These are phyloP conservation scores for Capillidium heterosporum DNA, from an alignment of 371 early-diverging fungal genomes.

Conservation along the genomic window DNA sequence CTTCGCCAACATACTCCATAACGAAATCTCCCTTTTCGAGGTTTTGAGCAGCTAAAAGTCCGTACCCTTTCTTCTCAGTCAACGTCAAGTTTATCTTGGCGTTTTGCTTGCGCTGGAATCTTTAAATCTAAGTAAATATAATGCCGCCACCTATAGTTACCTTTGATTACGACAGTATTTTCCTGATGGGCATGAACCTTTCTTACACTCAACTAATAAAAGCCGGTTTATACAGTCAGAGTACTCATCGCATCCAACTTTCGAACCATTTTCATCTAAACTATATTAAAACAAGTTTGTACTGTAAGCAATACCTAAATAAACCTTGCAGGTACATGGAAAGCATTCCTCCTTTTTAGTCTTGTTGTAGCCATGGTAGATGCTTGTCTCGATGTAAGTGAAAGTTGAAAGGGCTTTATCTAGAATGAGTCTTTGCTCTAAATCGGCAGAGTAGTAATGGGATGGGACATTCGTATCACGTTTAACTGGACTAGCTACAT, in stretches of 20 bases:
- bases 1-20: slow-evolving; percentile 94
- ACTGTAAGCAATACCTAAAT: slow-evolving; percentile 24
- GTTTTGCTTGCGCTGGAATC: slow-evolving; percentile 70
- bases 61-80: slow-evolving; percentile 83
- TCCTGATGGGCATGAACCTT: slow-evolving; percentile 75
- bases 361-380: slow-evolving; percentile 45
- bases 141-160: slow-evolving; percentile 13
- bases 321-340: slow-evolving; percentile 64
- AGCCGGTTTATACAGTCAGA: slow-evolving; percentile 78
- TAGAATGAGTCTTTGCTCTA: slow-evolving; percentile 3
- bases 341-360: slow-evolving; percentile 54
- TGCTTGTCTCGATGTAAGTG: slow-evolving; percentile 38
- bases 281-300: neutral
- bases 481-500: too few relatives aligned
- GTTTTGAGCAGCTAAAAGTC: slow-evolving; percentile 51
- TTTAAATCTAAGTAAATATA: slow-evolving; percentile 10
- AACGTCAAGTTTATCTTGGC: slow-evolving; percentile 69
- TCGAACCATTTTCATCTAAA: neutral
- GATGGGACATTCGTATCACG: neutral
- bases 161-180: slow-evolving; percentile 71
- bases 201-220: slow-evolving; percentile 82
- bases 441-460: neutral
- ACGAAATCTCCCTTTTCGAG: slow-evolving; percentile 57
- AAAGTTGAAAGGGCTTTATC: slow-evolving; percentile 31
- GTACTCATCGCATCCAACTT: slow-evolving; percentile 8